Conservation (phyloP, 75 land plant species). For the Chamaecyparis obtusa region DNA sequence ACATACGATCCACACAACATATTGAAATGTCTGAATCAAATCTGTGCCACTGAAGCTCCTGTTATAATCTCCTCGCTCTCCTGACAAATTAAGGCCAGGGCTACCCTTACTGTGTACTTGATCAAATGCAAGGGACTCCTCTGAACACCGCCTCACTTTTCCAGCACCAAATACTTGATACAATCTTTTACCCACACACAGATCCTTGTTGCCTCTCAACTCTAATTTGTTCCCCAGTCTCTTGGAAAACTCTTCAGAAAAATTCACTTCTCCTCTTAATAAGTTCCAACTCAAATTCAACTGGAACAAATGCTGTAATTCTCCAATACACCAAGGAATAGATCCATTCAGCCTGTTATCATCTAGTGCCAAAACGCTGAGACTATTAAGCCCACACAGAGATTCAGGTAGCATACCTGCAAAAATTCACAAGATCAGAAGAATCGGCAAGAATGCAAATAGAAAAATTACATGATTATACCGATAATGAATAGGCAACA, state of each 20-base stretch:
- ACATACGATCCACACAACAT: background rate
- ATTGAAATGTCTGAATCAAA: background rate
- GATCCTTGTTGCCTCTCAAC: constrained; percentile 23
- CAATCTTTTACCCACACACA: constrained; percentile 14
- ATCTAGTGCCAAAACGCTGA: constrained; percentile 23
- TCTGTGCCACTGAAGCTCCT: background rate
- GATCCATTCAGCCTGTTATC: constrained; percentile 23
- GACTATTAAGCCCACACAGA: constrained; percentile 10
- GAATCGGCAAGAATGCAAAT: background rate
- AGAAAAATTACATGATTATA: background rate
- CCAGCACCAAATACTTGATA: background rate
- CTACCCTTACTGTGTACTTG: background rate
- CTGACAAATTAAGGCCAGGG: background rate
- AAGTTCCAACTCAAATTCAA: constrained; percentile 34
- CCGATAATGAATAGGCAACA: too few species aligned
- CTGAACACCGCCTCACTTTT: background rate
- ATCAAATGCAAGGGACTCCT: background rate
- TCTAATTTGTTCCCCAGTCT: constrained; percentile 30
- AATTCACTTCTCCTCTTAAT: constrained; percentile 34
- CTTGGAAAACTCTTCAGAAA: constrained; percentile 18
- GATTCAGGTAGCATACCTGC: constrained; percentile 3
- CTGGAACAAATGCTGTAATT: constrained; percentile 23
- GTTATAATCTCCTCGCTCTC: background rate
- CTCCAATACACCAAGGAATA: constrained; percentile 21
- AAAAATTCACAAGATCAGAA: background rate